phyloP scores from a whole-genome alignment of 352 stramenopile genomes.

The Phytopythium vexans region DNA sequence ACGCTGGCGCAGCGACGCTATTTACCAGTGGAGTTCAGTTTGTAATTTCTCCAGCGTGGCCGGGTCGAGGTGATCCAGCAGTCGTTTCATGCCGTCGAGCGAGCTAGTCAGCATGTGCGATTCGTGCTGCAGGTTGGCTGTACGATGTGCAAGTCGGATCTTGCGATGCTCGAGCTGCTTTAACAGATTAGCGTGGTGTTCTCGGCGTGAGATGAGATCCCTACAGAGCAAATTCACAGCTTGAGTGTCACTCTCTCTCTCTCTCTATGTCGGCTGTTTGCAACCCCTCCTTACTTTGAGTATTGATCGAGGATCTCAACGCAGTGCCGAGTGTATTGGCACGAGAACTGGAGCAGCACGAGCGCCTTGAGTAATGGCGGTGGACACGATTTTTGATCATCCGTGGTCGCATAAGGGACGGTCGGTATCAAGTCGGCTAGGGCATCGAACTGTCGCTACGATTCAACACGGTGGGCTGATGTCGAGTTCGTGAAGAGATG shows the following conservation, averaged over 20 bases:
- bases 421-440: background rate
- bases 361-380: constrained; percentile 20
- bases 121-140: constrained; percentile 28
- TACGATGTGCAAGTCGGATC: constrained; percentile 16
- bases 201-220: constrained; percentile 8
- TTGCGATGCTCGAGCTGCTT: constrained; percentile 9
- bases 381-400: background rate
- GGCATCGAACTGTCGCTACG: constrained; percentile 2
- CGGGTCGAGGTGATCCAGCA: constrained; percentile 44
- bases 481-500: background rate
- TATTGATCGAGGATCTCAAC: constrained; percentile 26
- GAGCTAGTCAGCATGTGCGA: constrained; percentile 24
- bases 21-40: background rate
- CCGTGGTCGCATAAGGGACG: too few relatives aligned
- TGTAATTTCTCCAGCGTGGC: constrained; percentile 11
- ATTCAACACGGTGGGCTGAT: background rate
- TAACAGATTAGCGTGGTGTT: constrained; percentile 8
- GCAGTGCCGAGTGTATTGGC: constrained; percentile 59
- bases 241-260: background rate
- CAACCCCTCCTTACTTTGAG: constrained; percentile 17
- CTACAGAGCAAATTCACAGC: constrained; percentile 3
- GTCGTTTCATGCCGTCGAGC: constrained; percentile 31
- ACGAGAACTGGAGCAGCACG: constrained; percentile 53
- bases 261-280: background rate
- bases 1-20: too few relatives aligned